Conservation (phyloP, 805 yeast genomes). For the Monosporozyma aerobia region DNA sequence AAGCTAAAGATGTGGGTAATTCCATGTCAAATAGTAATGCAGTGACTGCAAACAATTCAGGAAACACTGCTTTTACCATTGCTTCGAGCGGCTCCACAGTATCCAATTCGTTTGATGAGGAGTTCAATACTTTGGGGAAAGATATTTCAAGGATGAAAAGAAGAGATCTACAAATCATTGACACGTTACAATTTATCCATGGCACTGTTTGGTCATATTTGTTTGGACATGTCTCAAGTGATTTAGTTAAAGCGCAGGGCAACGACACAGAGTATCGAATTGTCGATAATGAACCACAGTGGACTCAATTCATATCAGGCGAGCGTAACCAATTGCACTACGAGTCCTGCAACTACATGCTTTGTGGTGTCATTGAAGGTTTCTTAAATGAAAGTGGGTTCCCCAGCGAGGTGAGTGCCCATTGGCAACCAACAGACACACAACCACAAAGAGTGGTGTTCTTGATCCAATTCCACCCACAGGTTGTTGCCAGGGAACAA, state of each 20-base stretch:
- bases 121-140: neutral
- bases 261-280: conserved; percentile 68
- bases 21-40: neutral
- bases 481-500: conserved; percentile 47
- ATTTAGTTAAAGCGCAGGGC: conserved; percentile 64
- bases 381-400: conserved; percentile 63
- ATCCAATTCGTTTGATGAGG: conserved; percentile 1
- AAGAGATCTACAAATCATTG: conserved; percentile 58
- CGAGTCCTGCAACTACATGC: conserved; percentile 65
- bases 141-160: conserved; percentile 17
- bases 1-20: neutral
- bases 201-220: conserved; percentile 64
- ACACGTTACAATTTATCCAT: conserved; percentile 63
- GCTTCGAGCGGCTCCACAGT: conserved; percentile 10
- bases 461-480: conserved; percentile 58
- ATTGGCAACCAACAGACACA: conserved; percentile 53
- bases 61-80: conserved; percentile 7
- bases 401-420: conserved; percentile 71
- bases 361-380: conserved; percentile 84
- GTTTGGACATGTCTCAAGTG: conserved; percentile 71
- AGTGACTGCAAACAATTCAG: conserved; percentile 1
- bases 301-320: conserved; percentile 58
- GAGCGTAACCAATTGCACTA: conserved; percentile 34
- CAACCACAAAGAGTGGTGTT: conserved; percentile 62
- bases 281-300: conserved; percentile 61